Evolutionary conservation across 495 filamentous ascomycete species (phyloP).

Genomic region (Cercophora samala): DNA sequence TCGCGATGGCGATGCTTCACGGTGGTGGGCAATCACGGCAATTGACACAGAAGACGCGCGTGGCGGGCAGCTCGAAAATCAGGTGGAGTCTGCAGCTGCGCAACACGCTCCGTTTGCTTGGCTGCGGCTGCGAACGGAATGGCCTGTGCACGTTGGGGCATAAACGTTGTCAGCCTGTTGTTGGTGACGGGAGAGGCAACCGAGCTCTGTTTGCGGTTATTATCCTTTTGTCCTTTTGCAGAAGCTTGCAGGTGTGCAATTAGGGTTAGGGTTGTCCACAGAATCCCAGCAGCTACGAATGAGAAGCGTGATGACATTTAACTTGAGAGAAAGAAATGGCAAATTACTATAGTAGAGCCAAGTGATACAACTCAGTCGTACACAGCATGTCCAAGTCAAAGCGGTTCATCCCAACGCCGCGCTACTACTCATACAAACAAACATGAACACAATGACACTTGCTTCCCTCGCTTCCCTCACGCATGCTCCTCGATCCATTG

Average conservation of each 20-base stretch:
- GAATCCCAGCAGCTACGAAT: not conserved
- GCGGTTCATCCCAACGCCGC: not conserved
- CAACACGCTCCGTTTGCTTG: not conserved
- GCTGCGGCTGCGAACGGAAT: not conserved
- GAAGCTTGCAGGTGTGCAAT: no score
- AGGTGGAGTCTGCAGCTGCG: not conserved
- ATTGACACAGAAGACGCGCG: not conserved
- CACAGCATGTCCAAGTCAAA: not conserved
- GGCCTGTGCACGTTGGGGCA: not conserved
- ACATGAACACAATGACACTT: not conserved
- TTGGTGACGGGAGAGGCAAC: not conserved
- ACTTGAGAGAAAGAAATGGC: not conserved
- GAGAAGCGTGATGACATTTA: not conserved
- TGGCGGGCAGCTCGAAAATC: not conserved
- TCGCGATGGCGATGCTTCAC: not conserved
- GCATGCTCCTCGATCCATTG: constrained; percentile 64
- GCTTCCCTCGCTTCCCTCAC: constrained; percentile 25
- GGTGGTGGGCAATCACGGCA: not conserved
- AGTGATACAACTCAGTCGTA: not conserved
- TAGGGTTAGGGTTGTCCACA: no score
- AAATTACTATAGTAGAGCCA: not conserved
- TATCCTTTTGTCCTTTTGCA: no score
- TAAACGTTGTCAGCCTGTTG: not conserved
- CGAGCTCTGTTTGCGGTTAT: not conserved
- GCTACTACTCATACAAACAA: not conserved